phyloP scores from a whole-genome alignment of 768 basidiomycete species.

The Suillus decipiens region DNA sequence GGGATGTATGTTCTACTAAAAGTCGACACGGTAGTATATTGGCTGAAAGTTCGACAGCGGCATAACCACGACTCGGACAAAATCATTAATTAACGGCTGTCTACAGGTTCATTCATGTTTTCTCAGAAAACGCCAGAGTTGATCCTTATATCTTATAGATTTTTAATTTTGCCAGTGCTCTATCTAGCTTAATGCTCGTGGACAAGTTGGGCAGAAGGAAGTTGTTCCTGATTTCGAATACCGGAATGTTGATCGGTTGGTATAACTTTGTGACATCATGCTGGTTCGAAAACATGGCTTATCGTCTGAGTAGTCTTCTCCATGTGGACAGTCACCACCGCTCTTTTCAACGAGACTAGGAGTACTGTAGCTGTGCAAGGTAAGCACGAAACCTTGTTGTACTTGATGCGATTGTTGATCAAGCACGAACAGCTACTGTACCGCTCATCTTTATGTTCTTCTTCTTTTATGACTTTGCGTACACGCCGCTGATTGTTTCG shows the following conservation, averaged over 20 bases:
- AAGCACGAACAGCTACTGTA: conserved; percentile 50
- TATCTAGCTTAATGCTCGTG: conserved; percentile 61
- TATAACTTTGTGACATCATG: neutral
- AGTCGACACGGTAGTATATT: neutral
- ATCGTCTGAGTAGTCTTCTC: conserved; percentile 43
- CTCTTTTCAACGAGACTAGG: conserved; percentile 35
- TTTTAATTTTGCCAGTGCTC: conserved; percentile 64
- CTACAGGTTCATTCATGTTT: conserved; percentile 45
- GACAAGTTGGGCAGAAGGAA: conserved; percentile 69
- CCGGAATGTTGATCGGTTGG: conserved; percentile 58
- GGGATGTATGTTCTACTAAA: conserved; percentile 44
- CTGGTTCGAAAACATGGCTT: neutral
- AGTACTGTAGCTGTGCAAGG: conserved; percentile 35
- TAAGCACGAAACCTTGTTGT: neutral
- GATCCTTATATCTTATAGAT: conserved; percentile 34
- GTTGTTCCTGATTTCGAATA: conserved; percentile 65
- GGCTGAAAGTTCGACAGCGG: conserved; percentile 31
- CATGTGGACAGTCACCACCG: conserved; percentile 55
- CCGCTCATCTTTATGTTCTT: conserved; percentile 63
- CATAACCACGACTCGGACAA: conserved; percentile 51
- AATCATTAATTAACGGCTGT: conserved; percentile 62
- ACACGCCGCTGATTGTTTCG: conserved; percentile 67
- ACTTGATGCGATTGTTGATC: neutral
- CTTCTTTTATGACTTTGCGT: conserved; percentile 65
- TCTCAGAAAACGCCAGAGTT: neutral